Evolutionary conservation across 495 filamentous ascomycete species (phyloP).

Genomic region (Hyaloscypha variabilis): DNA sequence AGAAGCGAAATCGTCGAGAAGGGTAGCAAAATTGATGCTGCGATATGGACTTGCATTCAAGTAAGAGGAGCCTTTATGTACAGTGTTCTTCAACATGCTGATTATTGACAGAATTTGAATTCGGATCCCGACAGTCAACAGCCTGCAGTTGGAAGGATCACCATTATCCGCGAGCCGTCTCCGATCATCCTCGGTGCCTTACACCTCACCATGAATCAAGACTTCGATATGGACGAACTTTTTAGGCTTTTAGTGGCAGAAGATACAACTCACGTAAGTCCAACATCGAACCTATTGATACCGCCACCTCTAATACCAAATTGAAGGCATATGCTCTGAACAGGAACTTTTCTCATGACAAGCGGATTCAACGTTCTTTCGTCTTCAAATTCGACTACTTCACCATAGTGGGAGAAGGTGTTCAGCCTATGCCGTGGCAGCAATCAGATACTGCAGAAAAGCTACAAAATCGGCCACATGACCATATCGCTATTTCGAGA

Average conservation of each 20-base stretch:
- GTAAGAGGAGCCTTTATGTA: background rate
- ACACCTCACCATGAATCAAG: slow-evolving; percentile 47
- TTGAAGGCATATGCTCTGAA: slow-evolving; percentile 37
- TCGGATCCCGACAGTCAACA: slow-evolving; percentile 38
- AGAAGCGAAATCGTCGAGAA: slow-evolving; percentile 33
- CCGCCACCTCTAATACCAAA: slow-evolving; percentile 18
- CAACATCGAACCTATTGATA: slow-evolving; percentile 22
- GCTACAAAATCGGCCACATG: slow-evolving; percentile 25
- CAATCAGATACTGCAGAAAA: slow-evolving; percentile 39
- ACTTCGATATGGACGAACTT: slow-evolving; percentile 57
- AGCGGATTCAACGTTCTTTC: slow-evolving; percentile 46
- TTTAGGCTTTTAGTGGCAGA: slow-evolving; percentile 44
- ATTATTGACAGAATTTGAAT: slow-evolving; percentile 38
- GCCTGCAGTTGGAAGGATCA: slow-evolving; percentile 50
- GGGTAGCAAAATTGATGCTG: slow-evolving; percentile 34
- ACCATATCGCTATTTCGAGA: slow-evolving; percentile 52
- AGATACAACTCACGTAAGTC: slow-evolving; percentile 20
- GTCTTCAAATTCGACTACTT: slow-evolving; percentile 60
- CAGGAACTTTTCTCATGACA: slow-evolving; percentile 40
- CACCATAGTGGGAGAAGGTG: slow-evolving; percentile 48
- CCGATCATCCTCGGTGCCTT: slow-evolving; percentile 53
- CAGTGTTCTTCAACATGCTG: background rate
- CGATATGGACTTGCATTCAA: slow-evolving; percentile 23
- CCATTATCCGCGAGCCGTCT: slow-evolving; percentile 51
- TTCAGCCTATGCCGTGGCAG: slow-evolving; percentile 55